Base-by-base conservation (phyloP, 352 stramenopile species). In the Phytophthora megakarya region DNA sequence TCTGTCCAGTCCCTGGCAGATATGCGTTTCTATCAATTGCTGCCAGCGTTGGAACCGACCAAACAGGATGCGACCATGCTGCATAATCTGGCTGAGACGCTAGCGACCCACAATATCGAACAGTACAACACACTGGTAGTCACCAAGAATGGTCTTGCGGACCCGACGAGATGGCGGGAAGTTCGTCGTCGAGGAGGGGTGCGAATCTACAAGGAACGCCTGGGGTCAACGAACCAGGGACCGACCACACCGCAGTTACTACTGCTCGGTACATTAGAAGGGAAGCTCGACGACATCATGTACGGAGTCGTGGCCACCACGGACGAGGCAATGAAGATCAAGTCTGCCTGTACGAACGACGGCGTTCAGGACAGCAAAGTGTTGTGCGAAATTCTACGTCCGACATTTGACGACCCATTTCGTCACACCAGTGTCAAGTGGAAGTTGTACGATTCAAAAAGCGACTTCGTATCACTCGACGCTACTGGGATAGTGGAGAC, bases 221-320 rank as follows among this genome's bases (percentile, higher is more conserved):
- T 59, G 23, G 37, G 37, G 33, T 21, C 42, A 5, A 48, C 33
- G 15, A 52, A 38, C 11, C 53, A 60, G 38, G 52, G 47, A 0
- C 58, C 54, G 10, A 52, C 58, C 13, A 67, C 59, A 8, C 63
- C 58, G 21, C 52, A 60, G 18, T 42, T 68, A 3, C 59, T 69
- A 7, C 33, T 73, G 28, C 59, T 72, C 30, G 62, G 67, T 13
- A 65, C 42, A 28, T 30, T 75, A 13, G 55, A 65, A 19, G 67
- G 62, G 23, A 53, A 47, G 10, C 50, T 75, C 16, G 62, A 75
- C 3, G 67, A 75, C 52, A 52, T 75, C 28, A 64, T 72, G 50
- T 70, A 71, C 42, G 67, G 61, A 22, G 45, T 65, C 12, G 52
- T 60, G 33, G 59, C 58, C 16, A 57, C 51, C 16, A 65, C 55